Conservation (phyloP, 1,284 basidiomycete species). For the Ganoderma lucidum region DNA sequence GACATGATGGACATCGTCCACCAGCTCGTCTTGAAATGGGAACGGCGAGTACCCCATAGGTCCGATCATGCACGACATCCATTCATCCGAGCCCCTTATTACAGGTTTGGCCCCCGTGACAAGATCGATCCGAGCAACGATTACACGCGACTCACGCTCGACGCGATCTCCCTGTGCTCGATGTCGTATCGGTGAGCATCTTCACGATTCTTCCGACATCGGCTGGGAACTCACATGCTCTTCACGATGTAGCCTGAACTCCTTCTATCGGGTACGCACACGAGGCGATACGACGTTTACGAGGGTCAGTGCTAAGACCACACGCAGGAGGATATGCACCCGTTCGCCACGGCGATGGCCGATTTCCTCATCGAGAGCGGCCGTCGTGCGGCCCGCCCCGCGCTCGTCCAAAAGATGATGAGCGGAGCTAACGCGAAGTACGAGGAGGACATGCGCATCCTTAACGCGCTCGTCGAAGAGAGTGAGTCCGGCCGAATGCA, state of each 20-base stretch:
- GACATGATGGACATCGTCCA: slow-evolving; percentile 57
- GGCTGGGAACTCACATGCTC: background rate
- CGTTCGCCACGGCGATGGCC: slow-evolving; percentile 53
- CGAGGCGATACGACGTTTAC: background rate
- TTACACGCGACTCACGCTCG: slow-evolving; percentile 57
- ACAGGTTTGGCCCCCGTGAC: slow-evolving; percentile 51
- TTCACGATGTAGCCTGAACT: slow-evolving; percentile 34
- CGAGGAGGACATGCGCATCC: slow-evolving; percentile 46
- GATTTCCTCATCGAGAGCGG: slow-evolving; percentile 51
- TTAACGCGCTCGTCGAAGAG: slow-evolving; percentile 48
- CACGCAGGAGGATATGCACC: slow-evolving; percentile 45
- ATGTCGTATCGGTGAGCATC: slow-evolving; percentile 50
- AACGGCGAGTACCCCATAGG: slow-evolving; percentile 41
- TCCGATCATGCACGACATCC: background rate
- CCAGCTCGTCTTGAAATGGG: slow-evolving; percentile 57
- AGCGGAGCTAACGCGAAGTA: slow-evolving; percentile 46
- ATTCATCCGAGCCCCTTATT: background rate
- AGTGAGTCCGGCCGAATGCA: slow-evolving; percentile 37
- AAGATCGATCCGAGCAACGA: slow-evolving; percentile 54
- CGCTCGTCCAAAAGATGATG: slow-evolving; percentile 48
- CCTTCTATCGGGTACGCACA: slow-evolving; percentile 34
- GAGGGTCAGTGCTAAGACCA: background rate
- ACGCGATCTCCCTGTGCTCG: slow-evolving; percentile 52
- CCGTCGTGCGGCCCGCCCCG: slow-evolving; percentile 44
- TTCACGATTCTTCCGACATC: background rate